These are phyloP conservation scores for Vaccinium corymbosum DNA, from an alignment of 148 eudicot species.

Conservation along the genomic window DNA sequence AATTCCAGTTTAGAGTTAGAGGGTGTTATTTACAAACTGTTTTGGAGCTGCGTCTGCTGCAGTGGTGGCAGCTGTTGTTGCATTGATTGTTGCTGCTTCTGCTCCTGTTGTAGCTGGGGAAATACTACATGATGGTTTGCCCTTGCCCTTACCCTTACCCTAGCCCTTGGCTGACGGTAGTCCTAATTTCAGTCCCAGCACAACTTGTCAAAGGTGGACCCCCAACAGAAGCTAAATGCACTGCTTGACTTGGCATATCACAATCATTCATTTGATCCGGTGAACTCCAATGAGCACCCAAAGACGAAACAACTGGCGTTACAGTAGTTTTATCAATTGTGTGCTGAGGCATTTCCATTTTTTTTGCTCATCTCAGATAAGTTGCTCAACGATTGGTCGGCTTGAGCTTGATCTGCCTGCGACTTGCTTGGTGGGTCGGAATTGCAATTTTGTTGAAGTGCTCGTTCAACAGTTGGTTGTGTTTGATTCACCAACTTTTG, in stretches of 20 bases:
- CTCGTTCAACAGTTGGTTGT: conserved; percentile 41
- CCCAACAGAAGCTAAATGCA: conserved; percentile 34
- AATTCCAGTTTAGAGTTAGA: conserved; percentile 42
- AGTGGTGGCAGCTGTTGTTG: conserved; percentile 36
- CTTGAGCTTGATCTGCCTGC: conserved; percentile 39
- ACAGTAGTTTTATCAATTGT: conserved; percentile 26
- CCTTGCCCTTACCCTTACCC: conserved; percentile 21
- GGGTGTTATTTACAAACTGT: conserved; percentile 28
- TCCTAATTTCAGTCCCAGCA: conserved; percentile 36
- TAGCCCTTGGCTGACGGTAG: conserved; percentile 32
- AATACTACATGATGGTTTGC: conserved; percentile 34
- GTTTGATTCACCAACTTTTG: conserved; percentile 43
- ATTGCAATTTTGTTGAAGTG: conserved; percentile 42
- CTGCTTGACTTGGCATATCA: conserved; percentile 26
- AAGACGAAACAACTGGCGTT: conserved; percentile 30
- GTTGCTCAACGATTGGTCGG: conserved; percentile 30
- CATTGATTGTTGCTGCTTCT: conserved; percentile 30
- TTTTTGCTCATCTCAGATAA: conserved; percentile 23
- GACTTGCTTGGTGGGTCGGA: conserved; percentile 40
- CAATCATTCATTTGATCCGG: conserved; percentile 38
- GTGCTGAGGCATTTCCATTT: conserved; percentile 25
- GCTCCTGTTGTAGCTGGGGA: conserved; percentile 37
- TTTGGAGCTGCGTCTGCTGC: conserved; percentile 29
- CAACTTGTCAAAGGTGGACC: conserved; percentile 31
- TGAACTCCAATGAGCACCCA: conserved; percentile 35